Evolutionary conservation across 495 filamentous ascomycete species (phyloP).

Genomic region (Echria macrotheca): DNA sequence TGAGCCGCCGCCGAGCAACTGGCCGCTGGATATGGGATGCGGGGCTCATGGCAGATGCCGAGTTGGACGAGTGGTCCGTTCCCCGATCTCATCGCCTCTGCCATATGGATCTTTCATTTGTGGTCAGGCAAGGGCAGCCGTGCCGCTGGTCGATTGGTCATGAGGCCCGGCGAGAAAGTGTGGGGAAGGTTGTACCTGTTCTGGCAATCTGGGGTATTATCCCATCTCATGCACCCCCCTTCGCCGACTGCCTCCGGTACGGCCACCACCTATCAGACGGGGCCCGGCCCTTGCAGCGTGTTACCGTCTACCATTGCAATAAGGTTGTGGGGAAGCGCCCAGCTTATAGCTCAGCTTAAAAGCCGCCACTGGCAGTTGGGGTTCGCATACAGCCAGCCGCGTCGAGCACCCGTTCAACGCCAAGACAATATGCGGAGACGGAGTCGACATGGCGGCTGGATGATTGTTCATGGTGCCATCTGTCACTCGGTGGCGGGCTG

Average conservation of each 20-base stretch:
- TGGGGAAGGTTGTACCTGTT: constrained; percentile 23
- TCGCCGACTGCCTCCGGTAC: constrained; percentile 9
- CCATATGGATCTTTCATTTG: constrained; percentile 36
- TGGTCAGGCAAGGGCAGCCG: constrained; percentile 24
- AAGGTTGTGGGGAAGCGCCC: constrained; percentile 17
- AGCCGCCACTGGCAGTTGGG: constrained; percentile 1
- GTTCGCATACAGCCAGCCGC: constrained; percentile 16
- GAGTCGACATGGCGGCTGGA: constrained; percentile 18
- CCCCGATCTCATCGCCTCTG: constrained; percentile 28
- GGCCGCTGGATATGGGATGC: constrained; percentile 32
- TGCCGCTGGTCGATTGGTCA: constrained; percentile 26
- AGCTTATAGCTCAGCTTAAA: neutral
- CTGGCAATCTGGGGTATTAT: constrained; percentile 26
- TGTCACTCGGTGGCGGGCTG: neutral
- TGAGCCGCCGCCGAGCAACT: constrained; percentile 28
- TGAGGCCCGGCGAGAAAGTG: constrained; percentile 21
- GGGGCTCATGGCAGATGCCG: constrained; percentile 35
- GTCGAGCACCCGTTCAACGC: constrained; percentile 17
- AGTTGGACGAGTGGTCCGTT: constrained; percentile 25
- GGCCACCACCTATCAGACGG: neutral
- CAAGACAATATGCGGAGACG: constrained; percentile 20
- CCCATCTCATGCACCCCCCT: constrained; percentile 23
- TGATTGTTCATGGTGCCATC: constrained; percentile 16
- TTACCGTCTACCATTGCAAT: neutral
- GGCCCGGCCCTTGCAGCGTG: constrained; percentile 6